Evolutionary conservation across 2,329 filamentous ascomycete species (phyloP), one percentile per base, ranked within the genome.

Genomic region (Botryotinia convoluta): DNA sequence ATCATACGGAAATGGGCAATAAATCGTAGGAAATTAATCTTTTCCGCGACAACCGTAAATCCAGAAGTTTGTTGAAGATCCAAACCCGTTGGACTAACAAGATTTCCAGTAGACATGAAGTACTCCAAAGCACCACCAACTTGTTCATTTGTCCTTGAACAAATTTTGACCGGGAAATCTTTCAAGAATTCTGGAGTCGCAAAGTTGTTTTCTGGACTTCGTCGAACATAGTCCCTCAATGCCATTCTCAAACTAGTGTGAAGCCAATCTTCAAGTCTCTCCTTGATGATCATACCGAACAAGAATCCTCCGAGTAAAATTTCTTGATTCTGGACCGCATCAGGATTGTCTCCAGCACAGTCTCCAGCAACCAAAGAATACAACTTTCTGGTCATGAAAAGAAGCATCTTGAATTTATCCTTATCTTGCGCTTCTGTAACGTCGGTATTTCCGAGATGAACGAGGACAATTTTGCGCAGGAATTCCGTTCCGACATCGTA

Each of bases 1-100:
- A 99, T 94, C 94, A 98, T 98, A 77, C 96, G 92, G 88, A 99
- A 99, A 83, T 99, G 96, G 83, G 93, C 96, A 84, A 99, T 97
- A 85, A 98, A 99, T 79, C 96, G 93, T 80, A 97, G 90, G 82
- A 98, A 99, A 85, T 99, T 99, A 81, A 99, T 95, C 87, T 98
- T 98, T 82, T 99, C 96, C 4, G 96, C 96, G 69, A 98, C 95
- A 69, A 99, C 94, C 0, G 94, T 97, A 83, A 97, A 99, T 75
- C 96, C 96, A 20, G 95, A 96, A 0, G 92, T 91, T 83, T 99
- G 96, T 81, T 98, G 96, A 79, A 98, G 83, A 87, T 99, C 96
- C 59, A 99, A 87, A 76, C 96, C 96, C 44, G 93, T 97, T 22
- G 93, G 91, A 85, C 93, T 97, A 80, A 94, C 90, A 63, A 99